Conservation (phyloP, 2,329 filamentous ascomycete genomes). For the Verticillium zaregamsianum region DNA sequence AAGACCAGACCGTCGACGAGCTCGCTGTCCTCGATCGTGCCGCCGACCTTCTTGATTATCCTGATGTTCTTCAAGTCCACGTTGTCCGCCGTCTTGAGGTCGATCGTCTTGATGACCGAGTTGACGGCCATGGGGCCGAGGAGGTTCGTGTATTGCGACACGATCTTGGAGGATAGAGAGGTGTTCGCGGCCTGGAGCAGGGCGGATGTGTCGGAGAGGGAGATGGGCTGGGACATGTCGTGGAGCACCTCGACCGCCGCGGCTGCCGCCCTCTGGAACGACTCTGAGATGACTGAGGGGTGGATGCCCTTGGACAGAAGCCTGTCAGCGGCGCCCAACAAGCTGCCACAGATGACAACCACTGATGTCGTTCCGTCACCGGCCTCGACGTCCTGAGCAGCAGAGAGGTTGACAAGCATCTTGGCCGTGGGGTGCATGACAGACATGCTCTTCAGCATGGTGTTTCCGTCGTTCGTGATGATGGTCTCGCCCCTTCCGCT, state of each 20-base stretch:
- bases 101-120: constrained; percentile 91
- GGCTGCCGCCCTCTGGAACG: constrained; percentile 90
- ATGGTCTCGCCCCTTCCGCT: constrained; percentile 95
- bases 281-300: constrained; percentile 94
- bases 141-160: constrained; percentile 92
- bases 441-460: constrained; percentile 98
- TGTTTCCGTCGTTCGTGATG: constrained; percentile 99
- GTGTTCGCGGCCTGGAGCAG: constrained; percentile 96
- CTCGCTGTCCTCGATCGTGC: constrained; percentile 97
- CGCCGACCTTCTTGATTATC: constrained; percentile 95
- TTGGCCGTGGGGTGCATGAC: constrained; percentile 99
- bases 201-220: constrained; percentile 79
- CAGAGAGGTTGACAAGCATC: constrained; percentile 96
- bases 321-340: constrained; percentile 89
- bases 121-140: constrained; percentile 98
- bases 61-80: constrained; percentile 95
- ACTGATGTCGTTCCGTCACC: constrained; percentile 98
- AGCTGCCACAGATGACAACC: constrained; percentile 93
- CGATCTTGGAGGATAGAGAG: constrained; percentile 96
- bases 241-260: constrained; percentile 87
- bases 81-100: constrained; percentile 91
- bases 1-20: constrained; percentile 92
- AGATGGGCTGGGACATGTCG: constrained; percentile 92
- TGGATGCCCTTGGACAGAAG: constrained; percentile 92
- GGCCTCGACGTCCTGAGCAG: constrained; percentile 96